phyloP scores from a whole-genome alignment of 768 basidiomycete genomes.

The Infundibulicybe gibba region DNA sequence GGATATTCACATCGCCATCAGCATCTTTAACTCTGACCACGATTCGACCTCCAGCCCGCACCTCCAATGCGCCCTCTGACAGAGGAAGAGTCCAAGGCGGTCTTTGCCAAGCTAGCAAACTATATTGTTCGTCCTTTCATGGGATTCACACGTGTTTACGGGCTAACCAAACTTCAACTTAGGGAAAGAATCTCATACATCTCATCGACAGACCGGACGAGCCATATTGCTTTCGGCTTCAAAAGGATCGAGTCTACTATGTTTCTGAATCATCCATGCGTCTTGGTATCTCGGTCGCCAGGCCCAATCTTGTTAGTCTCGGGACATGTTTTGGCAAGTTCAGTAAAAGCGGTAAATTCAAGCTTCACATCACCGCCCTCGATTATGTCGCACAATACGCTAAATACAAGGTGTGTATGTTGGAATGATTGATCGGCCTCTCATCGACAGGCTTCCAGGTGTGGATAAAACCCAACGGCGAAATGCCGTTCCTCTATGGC shows the following conservation, averaged over 20 bases:
- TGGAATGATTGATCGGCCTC: background rate
- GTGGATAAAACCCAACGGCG: constrained; percentile 99
- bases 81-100: constrained; percentile 93
- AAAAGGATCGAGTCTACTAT: constrained; percentile 95
- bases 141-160: background rate
- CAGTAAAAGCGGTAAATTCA: constrained; percentile 96
- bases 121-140: constrained; percentile 68
- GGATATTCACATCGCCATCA: too few species aligned
- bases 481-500: constrained; percentile 99
- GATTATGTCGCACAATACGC: constrained; percentile 95
- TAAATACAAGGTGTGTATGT: constrained; percentile 81
- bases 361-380: constrained; percentile 90
- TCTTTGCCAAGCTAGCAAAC: constrained; percentile 96
- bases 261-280: constrained; percentile 95
- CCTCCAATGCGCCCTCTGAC: constrained; percentile 86
- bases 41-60: constrained; percentile 5
- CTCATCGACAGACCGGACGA: constrained; percentile 94
- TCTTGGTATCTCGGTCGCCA: constrained; percentile 85
- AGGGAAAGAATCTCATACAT: constrained; percentile 94
- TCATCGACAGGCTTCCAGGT: constrained; percentile 46
- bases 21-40: constrained; percentile 8
- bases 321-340: constrained; percentile 99
- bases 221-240: constrained; percentile 92
- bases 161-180: constrained; percentile 1
- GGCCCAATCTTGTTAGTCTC: constrained; percentile 87